Base-by-base conservation (phyloP, 805 yeast genomes). In the Jamesozyma rosinii region DNA sequence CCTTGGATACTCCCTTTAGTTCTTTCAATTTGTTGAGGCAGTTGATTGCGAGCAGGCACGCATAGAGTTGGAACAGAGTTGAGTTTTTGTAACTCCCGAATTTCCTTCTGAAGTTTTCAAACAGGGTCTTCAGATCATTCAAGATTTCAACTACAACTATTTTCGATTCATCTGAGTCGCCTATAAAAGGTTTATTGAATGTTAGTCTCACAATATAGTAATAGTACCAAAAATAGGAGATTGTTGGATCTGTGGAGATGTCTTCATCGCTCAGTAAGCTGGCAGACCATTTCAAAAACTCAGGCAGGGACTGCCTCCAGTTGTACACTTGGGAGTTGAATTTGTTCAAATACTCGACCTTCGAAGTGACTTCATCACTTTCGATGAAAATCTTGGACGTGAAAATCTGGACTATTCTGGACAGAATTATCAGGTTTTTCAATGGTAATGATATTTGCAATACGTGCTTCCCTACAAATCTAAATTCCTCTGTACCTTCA, bases 401-500 rank as follows among this genome's bases (percentile, higher is more conserved):
- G 43, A 59, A 64, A 31, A 62, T 58, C 45, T 63, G 64, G 11
- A 63, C 65, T 37, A 61, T 57, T 46, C 66, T 56, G n/a, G 75
- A 67, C 14, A 63, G 49, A 29, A 74, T 63, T 44, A 72, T 64
- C 43, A 72, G 55, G 44, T 72, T 74, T 37, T 74, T 63, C 66
- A 64, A 48, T 2, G 66, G 66, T 14, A 58, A 38, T 2, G 68
- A 60, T 11, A 64, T 53, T 36, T 57, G 65, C 34, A 64, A 44
- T 20, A 55, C 59, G 38, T 54, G 55, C 35, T 52, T 57, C 35
- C 65, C 57, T 20, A 55, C 52, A 41, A 58, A 77, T 44, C 72
- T 67, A 55, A 69, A 79, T 29, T 77, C 81, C 44, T 74, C 76
- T n/a, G 79, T 77, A 69, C 81, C 75, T 38, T 72, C 76, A 41